Evolutionary conservation across 2,329 filamentous ascomycete genomes (phyloP), one percentile per base, ranked within the genome.

Genomic region (Alternaria triticina): DNA sequence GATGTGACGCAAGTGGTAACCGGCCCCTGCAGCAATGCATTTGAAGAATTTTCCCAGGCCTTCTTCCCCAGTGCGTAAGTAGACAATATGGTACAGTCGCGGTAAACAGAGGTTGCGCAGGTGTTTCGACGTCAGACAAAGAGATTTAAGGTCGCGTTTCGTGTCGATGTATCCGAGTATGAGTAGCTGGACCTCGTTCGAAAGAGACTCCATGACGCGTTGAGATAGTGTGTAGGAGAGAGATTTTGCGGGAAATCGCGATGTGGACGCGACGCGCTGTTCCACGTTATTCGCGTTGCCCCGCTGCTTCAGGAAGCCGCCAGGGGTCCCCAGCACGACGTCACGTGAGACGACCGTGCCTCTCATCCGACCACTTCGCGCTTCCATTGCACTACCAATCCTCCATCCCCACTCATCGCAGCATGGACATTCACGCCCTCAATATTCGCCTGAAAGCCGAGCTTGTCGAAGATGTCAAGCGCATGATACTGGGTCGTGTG

Each of bases 81-180:
- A 36, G 33, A 36, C 33, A 36, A 2, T 36, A 36, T 58, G 28
- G 45, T 58, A 58, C n/a, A 58, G 55, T 36, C 17, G 44, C 17
- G 55, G 55, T n/a, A 58, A 47, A 22, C 25, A 9, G 10, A 58
- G 55, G 22, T 17, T n/a, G n/a, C 55, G 43, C 10, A 50, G 27
- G 20, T 23, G 23, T 40, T 58, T 23, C n/a, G 44, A 58, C 25
- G 55, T 58, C 45, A 50, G 45, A 51, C 55, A 58, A 27, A 58
- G 55, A 25, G 55, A n/a, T 49, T 51, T 58, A 13, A 50, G 45
- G 45, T 49, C 33, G 33, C 33, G 22, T 10, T 56, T 56, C 8
- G 54, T 45, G 20, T 45, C 8, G 10, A 56, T 44, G 40, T 44
- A 28, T 15, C 28, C 11, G 17, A 56, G 10, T 17, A 56, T 56